These are phyloP conservation scores for Perilla frutescens DNA, from an alignment of 257 asterid species.

Conservation along the genomic window DNA sequence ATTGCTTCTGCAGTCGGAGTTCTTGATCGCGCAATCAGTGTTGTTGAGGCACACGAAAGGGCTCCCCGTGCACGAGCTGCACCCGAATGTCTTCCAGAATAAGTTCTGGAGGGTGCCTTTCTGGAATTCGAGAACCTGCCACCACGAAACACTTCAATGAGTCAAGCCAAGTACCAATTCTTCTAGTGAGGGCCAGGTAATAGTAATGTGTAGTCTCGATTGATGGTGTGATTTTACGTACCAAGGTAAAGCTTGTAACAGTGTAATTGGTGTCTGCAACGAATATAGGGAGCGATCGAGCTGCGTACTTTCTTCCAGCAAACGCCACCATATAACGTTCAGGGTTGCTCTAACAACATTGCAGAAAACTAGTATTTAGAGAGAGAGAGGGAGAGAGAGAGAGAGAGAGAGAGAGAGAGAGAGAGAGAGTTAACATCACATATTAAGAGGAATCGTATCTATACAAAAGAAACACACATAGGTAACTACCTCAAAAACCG, in stretches of 20 bases:
- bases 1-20: conserved; percentile 54
- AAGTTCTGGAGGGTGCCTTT: conserved; percentile 78
- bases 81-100: conserved; percentile 86
- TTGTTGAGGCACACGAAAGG: conserved; percentile 76
- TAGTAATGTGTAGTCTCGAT: no score
- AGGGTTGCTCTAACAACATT: conserved; percentile 47
- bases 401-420: no score
- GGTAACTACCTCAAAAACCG: no score
- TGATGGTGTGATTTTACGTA: conserved; percentile 27
- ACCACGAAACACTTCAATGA: not conserved
- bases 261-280: conserved; percentile 68
- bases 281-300: conserved; percentile 76
- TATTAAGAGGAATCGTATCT: no score
- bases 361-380: not conserved
- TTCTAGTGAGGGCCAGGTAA: no score
- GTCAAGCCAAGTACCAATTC: no score
- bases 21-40: conserved; percentile 76
- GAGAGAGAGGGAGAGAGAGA: no score
- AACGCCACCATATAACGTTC: conserved; percentile 93
- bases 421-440: no score
- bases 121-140: conserved; percentile 86
- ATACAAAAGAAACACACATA: no score
- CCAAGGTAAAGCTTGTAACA: conserved; percentile 87
- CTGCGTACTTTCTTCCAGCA: conserved; percentile 86
- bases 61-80: conserved; percentile 61